These are phyloP conservation scores for Aspergillus puulaauensis DNA, from an alignment of 2,329 filamentous ascomycete genomes.

Conservation along the genomic window DNA sequence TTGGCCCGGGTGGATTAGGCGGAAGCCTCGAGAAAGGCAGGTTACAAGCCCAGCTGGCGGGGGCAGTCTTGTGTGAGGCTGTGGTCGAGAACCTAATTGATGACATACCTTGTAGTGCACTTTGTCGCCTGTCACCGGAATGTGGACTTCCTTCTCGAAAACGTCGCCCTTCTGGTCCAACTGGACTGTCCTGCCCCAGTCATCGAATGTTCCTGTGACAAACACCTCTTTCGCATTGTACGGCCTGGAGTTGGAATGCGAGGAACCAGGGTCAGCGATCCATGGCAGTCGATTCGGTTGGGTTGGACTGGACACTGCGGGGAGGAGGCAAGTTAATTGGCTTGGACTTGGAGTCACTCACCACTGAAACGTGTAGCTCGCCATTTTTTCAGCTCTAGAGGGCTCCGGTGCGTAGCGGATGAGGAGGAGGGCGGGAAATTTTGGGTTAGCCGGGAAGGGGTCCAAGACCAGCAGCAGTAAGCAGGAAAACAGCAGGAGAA, in stretches of 20 bases:
- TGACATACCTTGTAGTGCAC: conserved; percentile 87
- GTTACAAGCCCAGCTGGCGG: not conserved
- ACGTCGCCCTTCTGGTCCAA: conserved; percentile 70
- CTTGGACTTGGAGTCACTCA: conserved; percentile 22
- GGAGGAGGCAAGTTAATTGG: not conserved
- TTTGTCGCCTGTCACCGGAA: conserved; percentile 67
- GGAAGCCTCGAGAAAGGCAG: conserved; percentile 1
- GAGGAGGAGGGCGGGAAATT: not conserved
- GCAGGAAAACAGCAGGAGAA: no score
- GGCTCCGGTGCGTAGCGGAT: not conserved
- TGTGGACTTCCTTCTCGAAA: conserved; percentile 78
- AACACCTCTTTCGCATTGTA: conserved; percentile 82
- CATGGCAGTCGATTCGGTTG: not conserved
- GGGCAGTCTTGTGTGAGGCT: conserved; percentile 14
- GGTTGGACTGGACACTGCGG: not conserved
- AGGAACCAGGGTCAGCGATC: conserved; percentile 28
- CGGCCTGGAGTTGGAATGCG: conserved; percentile 59
- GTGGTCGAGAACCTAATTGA: not conserved
- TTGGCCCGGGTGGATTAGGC: not conserved
- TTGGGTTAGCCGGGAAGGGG: not conserved
- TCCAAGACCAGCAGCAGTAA: no score
- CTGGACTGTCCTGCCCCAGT: conserved; percentile 85
- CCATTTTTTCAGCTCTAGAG: conserved; percentile 24
- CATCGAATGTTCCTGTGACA: conserved; percentile 93
- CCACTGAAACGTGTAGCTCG: conserved; percentile 40